Conservation (phyloP, 257 asterid genomes). For the Jasminum sambac region DNA sequence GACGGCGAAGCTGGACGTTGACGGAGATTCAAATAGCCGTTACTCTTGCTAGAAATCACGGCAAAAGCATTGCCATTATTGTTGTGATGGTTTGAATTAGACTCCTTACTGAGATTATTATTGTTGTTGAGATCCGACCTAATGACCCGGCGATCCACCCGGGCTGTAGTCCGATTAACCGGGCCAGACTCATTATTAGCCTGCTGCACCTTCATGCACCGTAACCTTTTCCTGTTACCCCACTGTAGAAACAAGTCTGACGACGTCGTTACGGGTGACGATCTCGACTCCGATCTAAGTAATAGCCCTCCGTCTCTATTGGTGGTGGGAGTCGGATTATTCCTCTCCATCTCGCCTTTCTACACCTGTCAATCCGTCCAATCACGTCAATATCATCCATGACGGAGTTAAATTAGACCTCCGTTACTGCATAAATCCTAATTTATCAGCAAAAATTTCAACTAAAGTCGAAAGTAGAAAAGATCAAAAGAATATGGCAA, state of each 20-base stretch:
- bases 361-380: constrained; percentile 40
- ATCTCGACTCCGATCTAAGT: constrained; percentile 56
- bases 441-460: not conserved
- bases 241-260: constrained; percentile 78
- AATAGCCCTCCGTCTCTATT: constrained; percentile 44
- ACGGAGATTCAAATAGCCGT: constrained; percentile 69
- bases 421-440: constrained; percentile 11
- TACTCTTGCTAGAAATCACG: constrained; percentile 33
- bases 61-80: constrained; percentile 9
- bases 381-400: constrained; percentile 15
- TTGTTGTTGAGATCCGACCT: constrained; percentile 58
- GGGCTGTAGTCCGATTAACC: constrained; percentile 37
- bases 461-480: constrained; percentile 1
- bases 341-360: constrained; percentile 61
- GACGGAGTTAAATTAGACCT: constrained; percentile 30
- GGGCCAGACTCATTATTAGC: constrained; percentile 34
- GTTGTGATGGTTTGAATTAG: constrained; percentile 37
- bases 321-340: constrained; percentile 40
- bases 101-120: constrained; percentile 28
- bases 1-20: constrained; percentile 76
- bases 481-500: not conserved
- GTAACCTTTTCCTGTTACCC: constrained; percentile 80
- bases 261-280: constrained; percentile 55
- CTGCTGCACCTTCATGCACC: constrained; percentile 74
- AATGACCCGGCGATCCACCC: constrained; percentile 61